phyloP scores from a whole-genome alignment of 176 grass and related monocot genomes.

The Rhynchospora breviuscula region DNA sequence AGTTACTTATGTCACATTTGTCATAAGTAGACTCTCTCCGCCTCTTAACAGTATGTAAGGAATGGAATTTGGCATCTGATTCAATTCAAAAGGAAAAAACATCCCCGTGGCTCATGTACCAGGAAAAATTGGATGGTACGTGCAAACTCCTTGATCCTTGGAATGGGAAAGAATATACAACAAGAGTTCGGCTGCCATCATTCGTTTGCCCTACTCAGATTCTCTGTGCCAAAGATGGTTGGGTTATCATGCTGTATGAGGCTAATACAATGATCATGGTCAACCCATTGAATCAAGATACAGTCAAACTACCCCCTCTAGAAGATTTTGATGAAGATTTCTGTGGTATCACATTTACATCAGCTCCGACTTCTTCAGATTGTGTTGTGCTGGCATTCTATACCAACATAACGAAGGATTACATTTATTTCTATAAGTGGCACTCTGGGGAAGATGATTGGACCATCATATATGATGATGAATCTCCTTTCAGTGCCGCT shows the following conservation, averaged over 20 bases:
- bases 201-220: not conserved
- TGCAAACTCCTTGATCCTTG: not conserved
- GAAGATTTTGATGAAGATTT: not conserved
- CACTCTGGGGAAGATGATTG: not conserved
- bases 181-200: not conserved
- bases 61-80: slow-evolving; percentile 2
- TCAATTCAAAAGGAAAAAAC: not conserved
- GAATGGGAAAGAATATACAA: not conserved
- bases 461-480: not conserved
- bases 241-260: not conserved
- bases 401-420: not conserved
- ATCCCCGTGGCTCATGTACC: not conserved
- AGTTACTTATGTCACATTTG: not conserved
- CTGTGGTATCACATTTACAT: not conserved
- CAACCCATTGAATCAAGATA: not conserved
- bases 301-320: not conserved
- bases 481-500: not conserved
- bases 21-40: not conserved
- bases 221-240: not conserved
- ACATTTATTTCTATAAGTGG: not conserved
- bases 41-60: slow-evolving; percentile 8
- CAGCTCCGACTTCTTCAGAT: not conserved
- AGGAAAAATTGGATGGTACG: not conserved
- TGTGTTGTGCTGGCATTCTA: not conserved
- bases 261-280: not conserved